These are phyloP conservation scores for Rhodosporidiobolus sp. DNA, from an alignment of 768 basidiomycete genomes.

Conservation along the genomic window DNA sequence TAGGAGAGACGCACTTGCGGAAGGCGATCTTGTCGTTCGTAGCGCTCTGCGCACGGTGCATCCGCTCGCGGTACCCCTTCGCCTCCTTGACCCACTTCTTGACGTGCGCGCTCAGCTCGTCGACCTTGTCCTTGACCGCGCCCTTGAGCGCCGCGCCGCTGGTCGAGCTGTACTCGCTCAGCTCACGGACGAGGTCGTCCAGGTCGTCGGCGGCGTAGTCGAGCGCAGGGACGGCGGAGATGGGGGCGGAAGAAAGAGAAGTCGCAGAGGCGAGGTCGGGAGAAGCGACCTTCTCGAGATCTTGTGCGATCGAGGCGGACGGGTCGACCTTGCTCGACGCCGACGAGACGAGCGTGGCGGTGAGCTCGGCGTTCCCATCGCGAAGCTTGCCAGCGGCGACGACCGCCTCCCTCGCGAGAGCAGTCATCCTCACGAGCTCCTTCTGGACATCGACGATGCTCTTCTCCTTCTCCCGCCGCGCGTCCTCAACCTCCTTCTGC, in stretches of 20 bases:
- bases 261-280: conserved; percentile 11
- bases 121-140: conserved; percentile 60
- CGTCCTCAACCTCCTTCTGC: conserved; percentile 6
- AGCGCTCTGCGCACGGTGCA: conserved; percentile 47
- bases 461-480: conserved; percentile 21
- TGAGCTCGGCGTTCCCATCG: conserved; percentile 48
- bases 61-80: conserved; percentile 90
- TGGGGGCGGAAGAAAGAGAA: not conserved
- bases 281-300: conserved; percentile 24
- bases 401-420: conserved; percentile 46
- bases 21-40: conserved; percentile 89
- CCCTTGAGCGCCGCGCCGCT: conserved; percentile 76
- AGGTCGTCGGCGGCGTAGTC: conserved; percentile 32
- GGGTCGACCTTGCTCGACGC: conserved; percentile 13
- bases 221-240: not conserved
- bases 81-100: conserved; percentile 98
- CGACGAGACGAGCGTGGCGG: conserved; percentile 35
- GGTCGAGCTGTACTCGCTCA: conserved; percentile 62
- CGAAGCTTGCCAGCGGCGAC: conserved; percentile 46
- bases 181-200: conserved; percentile 25
- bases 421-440: conserved; percentile 27
- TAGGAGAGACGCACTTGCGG: conserved; percentile 56
- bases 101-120: conserved; percentile 62
- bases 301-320: not conserved
- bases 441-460: conserved; percentile 26